Conservation (phyloP, 139 green algal genomes). For the Microglena sp. region DNA sequence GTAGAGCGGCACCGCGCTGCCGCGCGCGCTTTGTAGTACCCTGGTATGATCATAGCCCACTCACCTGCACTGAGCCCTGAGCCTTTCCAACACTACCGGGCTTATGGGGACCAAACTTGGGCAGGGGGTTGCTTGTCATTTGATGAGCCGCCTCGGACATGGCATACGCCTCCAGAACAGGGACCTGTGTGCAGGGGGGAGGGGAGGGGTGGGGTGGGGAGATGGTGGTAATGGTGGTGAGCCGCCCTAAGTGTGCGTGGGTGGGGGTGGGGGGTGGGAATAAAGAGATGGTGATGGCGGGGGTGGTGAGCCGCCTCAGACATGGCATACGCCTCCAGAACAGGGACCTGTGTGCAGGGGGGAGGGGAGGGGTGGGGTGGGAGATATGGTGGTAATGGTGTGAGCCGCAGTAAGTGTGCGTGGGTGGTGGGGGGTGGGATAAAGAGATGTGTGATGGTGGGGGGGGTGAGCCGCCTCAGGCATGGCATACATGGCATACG, state of each 20-base stretch:
- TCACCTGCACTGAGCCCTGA: constrained; percentile 23
- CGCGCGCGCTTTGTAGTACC: no score
- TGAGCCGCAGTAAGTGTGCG: no score
- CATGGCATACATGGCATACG: no score
- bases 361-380: no score
- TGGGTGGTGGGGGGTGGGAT: no score
- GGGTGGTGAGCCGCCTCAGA: background rate
- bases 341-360: background rate
- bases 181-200: constrained; percentile 30
- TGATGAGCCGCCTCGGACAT: constrained; percentile 86
- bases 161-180: constrained; percentile 81
- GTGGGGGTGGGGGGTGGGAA: background rate
- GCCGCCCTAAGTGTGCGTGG: constrained; percentile 1
- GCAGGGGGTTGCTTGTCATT: constrained; percentile 75
- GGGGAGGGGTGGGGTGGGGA: no score
- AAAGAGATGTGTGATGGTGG: no score
- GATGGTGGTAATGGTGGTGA: background rate
- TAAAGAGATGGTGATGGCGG: background rate
- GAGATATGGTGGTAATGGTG: no score
- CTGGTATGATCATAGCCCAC: no score
- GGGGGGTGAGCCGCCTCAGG: no score
- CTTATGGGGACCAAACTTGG: constrained; percentile 46
- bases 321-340: background rate
- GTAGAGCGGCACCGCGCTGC: no score
- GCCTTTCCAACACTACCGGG: constrained; percentile 41